phyloP scores from a whole-genome alignment of 2,329 filamentous ascomycete genomes.

The Monilinia polystroma region DNA sequence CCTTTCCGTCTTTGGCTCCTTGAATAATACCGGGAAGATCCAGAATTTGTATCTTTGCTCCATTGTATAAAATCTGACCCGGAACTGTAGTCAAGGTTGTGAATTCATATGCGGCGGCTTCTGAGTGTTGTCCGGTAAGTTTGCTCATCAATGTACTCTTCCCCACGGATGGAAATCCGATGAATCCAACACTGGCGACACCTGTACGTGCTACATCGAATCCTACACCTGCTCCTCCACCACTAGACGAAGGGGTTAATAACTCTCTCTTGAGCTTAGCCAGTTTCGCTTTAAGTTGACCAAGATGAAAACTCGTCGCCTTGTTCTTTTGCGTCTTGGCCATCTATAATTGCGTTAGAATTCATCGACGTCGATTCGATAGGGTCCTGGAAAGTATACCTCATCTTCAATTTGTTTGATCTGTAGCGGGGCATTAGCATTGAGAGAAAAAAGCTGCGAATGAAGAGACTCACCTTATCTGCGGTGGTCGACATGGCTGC shows the following conservation, averaged over 20 bases:
- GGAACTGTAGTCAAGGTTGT: constrained; percentile 97
- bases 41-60: constrained; percentile 95
- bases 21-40: constrained; percentile 98
- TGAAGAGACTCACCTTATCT: constrained; percentile 69
- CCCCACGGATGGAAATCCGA: constrained; percentile 96
- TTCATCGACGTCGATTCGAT: constrained; percentile 25
- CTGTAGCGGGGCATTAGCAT: constrained; percentile 48
- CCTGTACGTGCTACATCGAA: constrained; percentile 98
- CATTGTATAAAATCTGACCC: constrained; percentile 94
- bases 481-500: constrained; percentile 89
- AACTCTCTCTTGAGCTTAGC: constrained; percentile 97
- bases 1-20: constrained; percentile 96
- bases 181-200: constrained; percentile 95
- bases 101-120: constrained; percentile 97
- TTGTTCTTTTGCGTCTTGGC: constrained; percentile 97
- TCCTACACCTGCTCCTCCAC: constrained; percentile 80
- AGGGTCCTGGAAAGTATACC: constrained; percentile 51
- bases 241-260: constrained; percentile 78
- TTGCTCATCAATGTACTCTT: constrained; percentile 97
- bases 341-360: constrained; percentile 60
- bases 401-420: constrained; percentile 97
- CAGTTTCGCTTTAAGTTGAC: constrained; percentile 96
- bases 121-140: constrained; percentile 93
- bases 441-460: background rate
- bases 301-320: constrained; percentile 88